Percentiles rank a stretch among this genome's conserved stretches.
phyloP scores from a whole-genome alignment of 805 yeast genomes.

The Wickerhamiella allomyrinae region DNA sequence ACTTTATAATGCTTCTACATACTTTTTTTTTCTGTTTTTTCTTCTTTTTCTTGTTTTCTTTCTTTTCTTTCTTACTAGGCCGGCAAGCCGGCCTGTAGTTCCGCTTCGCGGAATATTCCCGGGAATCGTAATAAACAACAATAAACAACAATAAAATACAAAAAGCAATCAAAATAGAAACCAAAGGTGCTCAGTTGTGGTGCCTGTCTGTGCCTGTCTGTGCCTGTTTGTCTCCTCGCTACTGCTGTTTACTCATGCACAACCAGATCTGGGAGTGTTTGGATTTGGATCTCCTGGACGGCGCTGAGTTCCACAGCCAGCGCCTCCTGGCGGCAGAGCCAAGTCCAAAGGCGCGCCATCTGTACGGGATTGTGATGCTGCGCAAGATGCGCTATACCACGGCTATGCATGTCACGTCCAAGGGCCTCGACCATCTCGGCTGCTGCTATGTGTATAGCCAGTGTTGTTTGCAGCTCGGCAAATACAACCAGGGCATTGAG shows the following conservation, averaged over 20 bases:
- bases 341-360: constrained; percentile 46
- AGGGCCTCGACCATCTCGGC: constrained; percentile 47
- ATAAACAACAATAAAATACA: too few species aligned
- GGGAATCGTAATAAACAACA: too few species aligned
- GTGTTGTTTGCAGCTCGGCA: constrained; percentile 42
- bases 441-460: constrained; percentile 64
- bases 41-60: too few species aligned
- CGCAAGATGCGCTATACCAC: constrained; percentile 44
- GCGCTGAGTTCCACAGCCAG: constrained; percentile 83
- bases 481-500: constrained; percentile 46
- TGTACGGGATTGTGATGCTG: constrained; percentile 54
- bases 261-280: constrained; percentile 53
- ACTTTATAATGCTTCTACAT: too few species aligned
- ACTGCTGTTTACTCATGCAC: constrained; percentile 13
- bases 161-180: too few species aligned
- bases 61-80: too few species aligned
- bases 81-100: too few species aligned
- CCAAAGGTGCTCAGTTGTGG: too few species aligned
- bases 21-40: too few species aligned
- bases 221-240: not conserved
- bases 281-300: constrained; percentile 50
- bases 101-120: too few species aligned
- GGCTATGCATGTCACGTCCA: constrained; percentile 25
- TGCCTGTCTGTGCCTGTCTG: too few species aligned
- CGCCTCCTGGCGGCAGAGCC: constrained; percentile 51